These are phyloP conservation scores for Suillus weaverae DNA, from an alignment of 768 basidiomycete species.

Conservation along the genomic window DNA sequence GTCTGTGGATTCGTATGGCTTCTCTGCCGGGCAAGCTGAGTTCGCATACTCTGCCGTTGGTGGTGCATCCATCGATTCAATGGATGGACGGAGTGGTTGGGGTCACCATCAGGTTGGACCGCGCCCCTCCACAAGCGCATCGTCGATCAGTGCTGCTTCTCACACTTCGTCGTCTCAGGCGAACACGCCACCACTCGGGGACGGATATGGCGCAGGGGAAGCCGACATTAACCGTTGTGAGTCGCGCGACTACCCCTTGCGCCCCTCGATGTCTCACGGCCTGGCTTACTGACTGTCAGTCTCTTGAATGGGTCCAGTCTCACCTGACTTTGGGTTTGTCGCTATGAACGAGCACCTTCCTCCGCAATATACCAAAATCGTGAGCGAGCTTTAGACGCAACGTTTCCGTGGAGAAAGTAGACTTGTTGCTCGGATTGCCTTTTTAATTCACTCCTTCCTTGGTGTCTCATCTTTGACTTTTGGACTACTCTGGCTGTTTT, in stretches of 20 bases:
- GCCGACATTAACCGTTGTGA: constrained; percentile 84
- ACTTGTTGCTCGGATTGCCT: constrained; percentile 27
- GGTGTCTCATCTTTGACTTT: constrained; percentile 27
- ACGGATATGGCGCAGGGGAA: constrained; percentile 64
- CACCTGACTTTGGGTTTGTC: constrained; percentile 84
- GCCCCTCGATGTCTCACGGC: constrained; percentile 31
- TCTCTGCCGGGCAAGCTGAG: constrained; percentile 67
- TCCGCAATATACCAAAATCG: constrained; percentile 59
- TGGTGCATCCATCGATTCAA: constrained; percentile 37
- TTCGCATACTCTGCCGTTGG: constrained; percentile 78
- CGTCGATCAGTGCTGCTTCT: constrained; percentile 73
- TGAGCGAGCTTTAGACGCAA: constrained; percentile 48
- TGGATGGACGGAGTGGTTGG: constrained; percentile 47
- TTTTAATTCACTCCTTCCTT: constrained; percentile 29
- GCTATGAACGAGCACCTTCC: constrained; percentile 77
- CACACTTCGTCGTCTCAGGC: constrained; percentile 80
- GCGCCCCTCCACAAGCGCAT: constrained; percentile 71
- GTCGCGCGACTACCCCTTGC: constrained; percentile 36
- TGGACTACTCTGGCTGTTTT: constrained; percentile 27
- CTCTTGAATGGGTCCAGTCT: constrained; percentile 53
- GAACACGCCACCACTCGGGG: constrained; percentile 71
- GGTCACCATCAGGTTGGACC: constrained; percentile 37
- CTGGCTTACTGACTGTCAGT: constrained; percentile 49
- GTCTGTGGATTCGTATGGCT: constrained; percentile 66
- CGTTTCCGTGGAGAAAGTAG: constrained; percentile 28